Conservation (phyloP, 495 filamentous ascomycete species). For the Xylaria cubensis region DNA sequence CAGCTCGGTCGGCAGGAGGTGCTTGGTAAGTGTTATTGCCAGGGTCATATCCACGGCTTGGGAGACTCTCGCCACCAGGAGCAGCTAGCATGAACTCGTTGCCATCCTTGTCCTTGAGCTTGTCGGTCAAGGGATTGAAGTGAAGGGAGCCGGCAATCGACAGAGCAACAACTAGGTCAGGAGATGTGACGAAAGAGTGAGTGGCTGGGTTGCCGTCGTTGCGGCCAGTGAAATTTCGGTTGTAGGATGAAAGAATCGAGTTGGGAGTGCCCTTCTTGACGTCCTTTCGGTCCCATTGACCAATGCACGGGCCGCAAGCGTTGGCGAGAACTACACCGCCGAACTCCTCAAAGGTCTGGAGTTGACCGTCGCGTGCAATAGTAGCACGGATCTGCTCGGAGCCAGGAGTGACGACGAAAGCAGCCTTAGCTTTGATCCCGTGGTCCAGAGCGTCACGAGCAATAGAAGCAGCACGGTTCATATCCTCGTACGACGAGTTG, state of each 20-base stretch:
- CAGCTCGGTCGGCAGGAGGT: constrained; percentile 77
- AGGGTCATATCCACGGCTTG: constrained; percentile 84
- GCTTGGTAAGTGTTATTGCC: constrained; percentile 97
- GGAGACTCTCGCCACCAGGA: constrained; percentile 84
- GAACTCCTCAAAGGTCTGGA: constrained; percentile 96
- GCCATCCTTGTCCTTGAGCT: constrained; percentile 93
- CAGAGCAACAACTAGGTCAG: constrained; percentile 93
- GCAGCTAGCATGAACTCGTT: constrained; percentile 89
- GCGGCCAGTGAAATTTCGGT: constrained; percentile 99
- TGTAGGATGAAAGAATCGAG: constrained; percentile 95
- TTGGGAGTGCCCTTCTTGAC: constrained; percentile 97
- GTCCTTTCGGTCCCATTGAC: constrained; percentile 94
- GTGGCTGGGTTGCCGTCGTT: constrained; percentile 99
- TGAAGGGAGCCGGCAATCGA: constrained; percentile 87
- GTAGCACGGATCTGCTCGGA: constrained; percentile 98
- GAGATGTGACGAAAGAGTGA: constrained; percentile 98
- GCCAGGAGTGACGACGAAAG: constrained; percentile 94
- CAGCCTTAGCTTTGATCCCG: constrained; percentile 90
- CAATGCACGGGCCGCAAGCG: constrained; percentile 82
- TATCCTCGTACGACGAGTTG: constrained; percentile 99
- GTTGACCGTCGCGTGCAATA: constrained; percentile 92
- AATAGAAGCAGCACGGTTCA: constrained; percentile 94
- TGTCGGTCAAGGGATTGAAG: constrained; percentile 97
- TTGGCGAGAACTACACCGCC: constrained; percentile 96
- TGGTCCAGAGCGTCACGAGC: constrained; percentile 93